Base-by-base conservation (phyloP, 441 rosid genomes). In the Erodium moschatum region DNA sequence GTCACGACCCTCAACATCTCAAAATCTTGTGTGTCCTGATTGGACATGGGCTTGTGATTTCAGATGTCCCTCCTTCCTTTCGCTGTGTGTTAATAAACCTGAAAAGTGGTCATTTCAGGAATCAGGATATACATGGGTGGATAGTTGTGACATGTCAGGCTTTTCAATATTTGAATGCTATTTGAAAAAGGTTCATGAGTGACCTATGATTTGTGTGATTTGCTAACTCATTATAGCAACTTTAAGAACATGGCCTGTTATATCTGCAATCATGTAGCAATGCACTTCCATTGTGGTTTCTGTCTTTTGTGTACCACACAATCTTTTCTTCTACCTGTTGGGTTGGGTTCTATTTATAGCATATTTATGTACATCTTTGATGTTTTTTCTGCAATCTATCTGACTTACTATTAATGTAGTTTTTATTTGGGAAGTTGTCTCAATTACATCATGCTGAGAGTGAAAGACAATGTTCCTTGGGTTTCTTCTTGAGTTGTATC, bases 241-340 rank as follows among this genome's bases (percentile, higher is more conserved):
- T 10, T 2, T 10, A 11, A 9, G 48, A 42, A 42, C 48, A 42
- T 11, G 13, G 13, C 48, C 12, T 42, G 48, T 9, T 42, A 42
- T 42, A 42, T 42, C 48, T 42, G 48, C 48, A 42, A 10, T 42
- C 48, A 2, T 42, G 48, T 42, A 13, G 48, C 48, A 42, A 0
- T 42, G 48, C 13, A 56, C 62, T 20, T 60, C 33, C 64, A 60
- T 60, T 60, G 12, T 20, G 29, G 64, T 60, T 21, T 27, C 64
- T 60, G 64, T 60, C 31, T 38, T 38, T 5, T 38, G 9, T 2
- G 42, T 38, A 38, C 42, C 42, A 38, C 42, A 38, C 9, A 38
- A 38, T 6, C 42, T 38, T 21, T 21, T 60, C 33, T 60, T n/a
- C 3, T 48, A 48, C 56, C 56, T 48, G 56, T 48, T 48, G 56